Evolutionary conservation across 208 protist genomes (phyloP).

Genomic region (Crithidia brevicula): DNA sequence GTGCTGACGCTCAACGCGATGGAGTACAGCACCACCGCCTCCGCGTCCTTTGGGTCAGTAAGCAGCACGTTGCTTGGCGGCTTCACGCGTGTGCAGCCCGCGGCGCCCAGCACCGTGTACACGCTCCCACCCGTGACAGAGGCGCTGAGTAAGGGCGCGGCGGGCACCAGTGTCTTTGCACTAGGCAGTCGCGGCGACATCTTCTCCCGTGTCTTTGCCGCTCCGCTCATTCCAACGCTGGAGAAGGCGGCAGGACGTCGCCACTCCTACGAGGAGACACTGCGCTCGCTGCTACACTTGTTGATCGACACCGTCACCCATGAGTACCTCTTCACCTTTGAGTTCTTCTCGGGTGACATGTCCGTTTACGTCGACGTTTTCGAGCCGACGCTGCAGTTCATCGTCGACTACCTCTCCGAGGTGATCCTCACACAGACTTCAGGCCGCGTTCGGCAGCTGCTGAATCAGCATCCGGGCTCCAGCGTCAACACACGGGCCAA

Average conservation of each 20-base stretch:
- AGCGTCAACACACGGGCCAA: constrained; percentile 54
- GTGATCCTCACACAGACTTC: constrained; percentile 57
- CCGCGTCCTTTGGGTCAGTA: constrained; percentile 13
- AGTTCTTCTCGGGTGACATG: constrained; percentile 84
- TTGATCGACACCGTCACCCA: constrained; percentile 84
- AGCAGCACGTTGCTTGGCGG: constrained; percentile 20
- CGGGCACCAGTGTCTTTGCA: constrained; percentile 26
- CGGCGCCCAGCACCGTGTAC: constrained; percentile 37
- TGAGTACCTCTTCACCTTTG: constrained; percentile 90
- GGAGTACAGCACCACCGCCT: constrained; percentile 55
- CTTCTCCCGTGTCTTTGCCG: constrained; percentile 48
- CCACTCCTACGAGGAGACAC: constrained; percentile 86
- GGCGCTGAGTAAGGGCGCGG: constrained; percentile 13
- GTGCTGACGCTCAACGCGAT: constrained; percentile 75
- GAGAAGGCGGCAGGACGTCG: constrained; percentile 51
- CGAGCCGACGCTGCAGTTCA: constrained; percentile 75
- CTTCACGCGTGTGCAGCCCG: constrained; percentile 21
- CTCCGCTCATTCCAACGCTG: constrained; percentile 77
- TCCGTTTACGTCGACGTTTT: constrained; percentile 82
- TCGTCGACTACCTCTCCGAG: constrained; percentile 84
- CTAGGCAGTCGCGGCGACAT: constrained; percentile 64
- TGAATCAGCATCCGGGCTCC: constrained; percentile 52
- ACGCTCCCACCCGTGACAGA: constrained; percentile 62
- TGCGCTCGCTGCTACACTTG: constrained; percentile 73
- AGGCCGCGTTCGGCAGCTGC: constrained; percentile 38